Evolutionary conservation across 1,284 basidiomycete species (phyloP).

Genomic region (Rhodotorula glutinis): DNA sequence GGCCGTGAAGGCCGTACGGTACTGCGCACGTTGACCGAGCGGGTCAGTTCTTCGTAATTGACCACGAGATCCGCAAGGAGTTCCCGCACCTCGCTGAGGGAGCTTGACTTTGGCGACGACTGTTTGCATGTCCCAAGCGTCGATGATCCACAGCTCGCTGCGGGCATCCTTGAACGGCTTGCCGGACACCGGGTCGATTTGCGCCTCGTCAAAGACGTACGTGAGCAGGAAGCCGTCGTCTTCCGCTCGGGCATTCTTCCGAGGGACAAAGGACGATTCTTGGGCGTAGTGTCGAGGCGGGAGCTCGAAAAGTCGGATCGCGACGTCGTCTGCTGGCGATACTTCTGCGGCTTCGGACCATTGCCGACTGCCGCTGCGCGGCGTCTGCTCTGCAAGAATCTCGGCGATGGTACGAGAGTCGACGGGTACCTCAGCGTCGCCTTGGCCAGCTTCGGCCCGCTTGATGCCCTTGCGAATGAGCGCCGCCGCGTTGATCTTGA

Average conservation of each 20-base stretch:
- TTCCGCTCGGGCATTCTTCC: constrained; percentile 43
- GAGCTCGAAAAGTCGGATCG: constrained; percentile 51
- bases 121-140: constrained; percentile 50
- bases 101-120: constrained; percentile 51
- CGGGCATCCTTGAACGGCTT: constrained; percentile 46
- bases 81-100: constrained; percentile 52
- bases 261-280: constrained; percentile 52
- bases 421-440: constrained; percentile 42
- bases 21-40: constrained; percentile 35
- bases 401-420: constrained; percentile 49
- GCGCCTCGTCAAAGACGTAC: constrained; percentile 54
- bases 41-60: too few species aligned
- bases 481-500: constrained; percentile 51
- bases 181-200: constrained; percentile 47
- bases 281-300: constrained; percentile 52
- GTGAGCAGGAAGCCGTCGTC: constrained; percentile 54
- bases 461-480: constrained; percentile 47
- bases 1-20: constrained; percentile 49
- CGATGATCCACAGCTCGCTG: constrained; percentile 54
- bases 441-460: constrained; percentile 41
- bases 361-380: not conserved
- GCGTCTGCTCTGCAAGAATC: constrained; percentile 46
- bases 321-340: constrained; percentile 25
- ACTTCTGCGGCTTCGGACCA: not conserved
- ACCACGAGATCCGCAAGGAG: too few species aligned